Base-by-base conservation (phyloP, 495 filamentous ascomycete genomes). In the Wilcoxina mikolae region DNA sequence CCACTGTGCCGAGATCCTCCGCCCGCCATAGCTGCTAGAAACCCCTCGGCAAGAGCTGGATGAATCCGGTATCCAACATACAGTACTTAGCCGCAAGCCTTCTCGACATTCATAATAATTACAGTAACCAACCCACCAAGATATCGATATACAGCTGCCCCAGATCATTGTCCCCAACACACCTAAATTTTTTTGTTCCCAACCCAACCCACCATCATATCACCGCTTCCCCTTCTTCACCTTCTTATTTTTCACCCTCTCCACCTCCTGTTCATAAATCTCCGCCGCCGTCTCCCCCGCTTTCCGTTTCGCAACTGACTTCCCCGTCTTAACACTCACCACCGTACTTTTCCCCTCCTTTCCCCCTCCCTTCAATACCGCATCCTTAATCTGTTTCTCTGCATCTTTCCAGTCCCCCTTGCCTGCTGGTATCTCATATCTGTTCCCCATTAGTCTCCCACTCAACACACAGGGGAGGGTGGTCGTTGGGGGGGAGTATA, bases 321-420 rank as follows among this genome's bases (percentile, higher is more conserved):
- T 87, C 2, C 70, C 68, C 2, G 76, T 74, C 71, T 88, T 91
- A 24, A 96, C 78, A 63, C 84, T 89, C 31, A 96, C 86, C n/a
- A 83, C 82, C 4, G 79, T 72, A 57, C 75, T 80, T 53, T 76
- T 75, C 2, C 27, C 50, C 28, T 79, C 74, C 3, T 76, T 78
- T 17, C 70, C 69, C 62, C 77, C 73, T 42, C n/a, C n/a, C n/a
- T 72, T 62, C 12, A 55, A 22, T 18, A 57, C 60, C 11, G 76
- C 73, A 51, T 64, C 69, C 10, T 74, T 70, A 43, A 93, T 79
- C 61, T 84, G 81, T 58, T 82, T 81, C 68, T 94, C 89, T 2
- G 89, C 87, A 4, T 84, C 82, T 55, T 81, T 79, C 89, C 89
- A 95, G 9, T 75, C 80, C 9, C 79, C 73, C 17, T 68, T 71